A percentile compares a stretch with the other conserved stretches of the same genome.
phyloP scores from a whole-genome alignment of 345 rosid species.

The Laguncularia racemosa region DNA sequence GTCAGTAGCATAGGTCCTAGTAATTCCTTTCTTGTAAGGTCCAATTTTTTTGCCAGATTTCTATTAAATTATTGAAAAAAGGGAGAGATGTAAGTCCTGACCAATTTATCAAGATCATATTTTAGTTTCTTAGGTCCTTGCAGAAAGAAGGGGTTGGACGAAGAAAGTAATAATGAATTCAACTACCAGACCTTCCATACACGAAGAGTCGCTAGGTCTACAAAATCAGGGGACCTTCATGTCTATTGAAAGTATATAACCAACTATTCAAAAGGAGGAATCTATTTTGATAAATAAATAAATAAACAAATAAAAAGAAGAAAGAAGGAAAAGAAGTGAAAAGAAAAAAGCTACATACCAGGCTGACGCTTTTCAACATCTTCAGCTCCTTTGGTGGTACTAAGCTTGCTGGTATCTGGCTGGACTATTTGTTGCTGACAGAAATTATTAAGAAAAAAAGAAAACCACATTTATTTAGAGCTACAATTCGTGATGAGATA shows the following conservation, averaged over 20 bases:
- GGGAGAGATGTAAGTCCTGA: too few species aligned
- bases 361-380: conserved; percentile 35
- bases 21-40: too few species aligned
- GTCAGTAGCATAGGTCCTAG: too few species aligned
- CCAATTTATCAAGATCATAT: too few species aligned
- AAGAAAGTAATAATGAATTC: too few species aligned
- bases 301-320: too few species aligned
- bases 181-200: neutral
- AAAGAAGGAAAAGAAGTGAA: too few species aligned
- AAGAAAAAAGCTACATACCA: conserved; percentile 25
- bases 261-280: neutral
- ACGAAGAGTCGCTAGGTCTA: neutral
- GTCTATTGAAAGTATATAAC: neutral
- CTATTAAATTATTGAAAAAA: too few species aligned
- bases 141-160: too few species aligned
- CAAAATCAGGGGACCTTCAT: neutral
- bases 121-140: too few species aligned
- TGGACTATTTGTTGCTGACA: conserved; percentile 7
- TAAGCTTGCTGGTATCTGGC: conserved; percentile 51
- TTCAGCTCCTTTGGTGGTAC: conserved; percentile 40
- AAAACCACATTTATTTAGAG: neutral
- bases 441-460: neutral
- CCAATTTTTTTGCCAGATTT: too few species aligned
- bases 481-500: too few species aligned
- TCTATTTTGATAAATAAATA: neutral